Conservation (phyloP, 164 flowering plant species). For the Magnolia changhungtana region DNA sequence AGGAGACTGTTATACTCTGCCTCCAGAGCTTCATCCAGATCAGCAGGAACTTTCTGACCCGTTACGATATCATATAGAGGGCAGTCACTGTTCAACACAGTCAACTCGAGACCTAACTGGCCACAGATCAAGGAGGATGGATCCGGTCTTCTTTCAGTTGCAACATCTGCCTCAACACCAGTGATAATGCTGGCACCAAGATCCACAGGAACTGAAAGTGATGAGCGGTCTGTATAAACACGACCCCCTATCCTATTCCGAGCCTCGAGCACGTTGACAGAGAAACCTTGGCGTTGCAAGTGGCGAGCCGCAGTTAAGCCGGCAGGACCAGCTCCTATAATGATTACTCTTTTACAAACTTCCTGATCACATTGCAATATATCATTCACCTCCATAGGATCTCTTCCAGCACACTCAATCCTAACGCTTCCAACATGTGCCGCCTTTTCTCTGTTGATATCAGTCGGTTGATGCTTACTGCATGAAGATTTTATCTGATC, state of each 20-base stretch:
- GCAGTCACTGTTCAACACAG: conserved; percentile 89
- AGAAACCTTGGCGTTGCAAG: conserved; percentile 88
- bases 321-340: conserved; percentile 98
- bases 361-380: conserved; percentile 28
- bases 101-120: conserved; percentile 90
- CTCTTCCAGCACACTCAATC: conserved; percentile 16
- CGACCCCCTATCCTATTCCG: conserved; percentile 93
- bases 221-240: conserved; percentile 81
- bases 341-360: conserved; percentile 51
- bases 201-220: conserved; percentile 97
- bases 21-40: conserved; percentile 90
- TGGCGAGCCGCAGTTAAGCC: conserved; percentile 98
- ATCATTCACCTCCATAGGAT: conserved; percentile 16
- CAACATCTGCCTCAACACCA: conserved; percentile 98
- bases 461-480: background rate
- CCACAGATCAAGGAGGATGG: conserved; percentile 93
- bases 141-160: conserved; percentile 90
- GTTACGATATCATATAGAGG: conserved; percentile 91
- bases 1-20: conserved; percentile 89
- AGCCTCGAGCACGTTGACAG: conserved; percentile 85
- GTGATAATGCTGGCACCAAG: conserved; percentile 99
- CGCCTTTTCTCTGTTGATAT: background rate
- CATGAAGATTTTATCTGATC: conserved; percentile 17
- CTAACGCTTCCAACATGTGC: background rate
- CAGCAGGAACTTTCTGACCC: conserved; percentile 81